Base-by-base conservation (phyloP, 2,329 filamentous ascomycete species). In the Emericellopsis cladophorae region DNA sequence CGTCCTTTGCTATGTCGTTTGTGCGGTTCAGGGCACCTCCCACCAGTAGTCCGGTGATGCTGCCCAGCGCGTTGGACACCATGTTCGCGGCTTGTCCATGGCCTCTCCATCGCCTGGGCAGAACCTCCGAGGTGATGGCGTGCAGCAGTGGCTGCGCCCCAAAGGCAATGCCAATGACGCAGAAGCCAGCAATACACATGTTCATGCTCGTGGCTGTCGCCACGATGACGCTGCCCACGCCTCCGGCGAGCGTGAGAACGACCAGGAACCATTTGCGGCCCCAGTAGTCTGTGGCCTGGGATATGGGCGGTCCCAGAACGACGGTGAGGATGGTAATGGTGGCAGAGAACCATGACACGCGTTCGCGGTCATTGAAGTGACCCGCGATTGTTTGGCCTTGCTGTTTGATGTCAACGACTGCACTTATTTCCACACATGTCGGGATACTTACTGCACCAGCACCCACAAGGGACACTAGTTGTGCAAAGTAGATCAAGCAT, bases 181-280 rank as follows among this genome's bases (percentile, higher is more conserved):
- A 48, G 44, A 60, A 58, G 7, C 62, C 62, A 10, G 51, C 57
- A 42, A 66, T 63, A 39, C 49, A 53, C 54, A 59, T 58, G 43
- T 49, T 48, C 49, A 64, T 59, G 22, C 46, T 48, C 18, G 37
- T 50, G 4, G 62, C 61, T 6, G 56, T 51, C 16, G 56, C 48
- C 11, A 65, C 54, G n/a, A 66, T 45, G 16, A 64, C 44, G 7
- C 48, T 56, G 2, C 62, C 62, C 2, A 59, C 41, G 15, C 49
- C 54, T 15, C 62, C 62, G 31, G 53, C 50, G 11, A 54, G 23
- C 2, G 54, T 61, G 9, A 57, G 50, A 16, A 54, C 39, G 22
- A 66, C 51, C n/a, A 67, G 54, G 41, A 65, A 58, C 56, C 54
- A 61, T 49, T 55, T 57, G 7, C 62, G 55, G n/a, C 62, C 61